Conservation (phyloP, 306 rosid genomes). For the Sindora glabra region DNA sequence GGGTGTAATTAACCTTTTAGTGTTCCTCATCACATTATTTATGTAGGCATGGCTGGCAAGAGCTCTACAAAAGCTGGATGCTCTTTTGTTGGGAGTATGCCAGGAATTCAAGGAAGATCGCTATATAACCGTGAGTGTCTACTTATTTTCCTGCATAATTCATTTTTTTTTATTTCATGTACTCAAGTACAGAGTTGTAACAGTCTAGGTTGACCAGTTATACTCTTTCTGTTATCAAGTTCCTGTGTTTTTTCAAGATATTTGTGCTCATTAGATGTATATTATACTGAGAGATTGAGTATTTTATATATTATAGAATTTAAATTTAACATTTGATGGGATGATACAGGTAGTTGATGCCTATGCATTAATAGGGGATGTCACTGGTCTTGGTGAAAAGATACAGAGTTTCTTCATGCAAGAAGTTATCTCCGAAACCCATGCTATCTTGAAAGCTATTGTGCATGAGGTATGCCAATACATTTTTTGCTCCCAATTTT, state of each 20-base stretch:
- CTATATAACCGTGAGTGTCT: conserved; percentile 69
- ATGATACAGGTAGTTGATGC: conserved; percentile 86
- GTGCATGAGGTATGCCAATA: conserved; percentile 63
- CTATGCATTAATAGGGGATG: conserved; percentile 91
- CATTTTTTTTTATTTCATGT: conserved; percentile 15
- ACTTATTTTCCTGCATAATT: conserved; percentile 9
- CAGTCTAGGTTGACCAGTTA: conserved; percentile 1
- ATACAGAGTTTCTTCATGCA: conserved; percentile 99
- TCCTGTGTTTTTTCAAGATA: not conserved
- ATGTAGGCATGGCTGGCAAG: conserved; percentile 87
- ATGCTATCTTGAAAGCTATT: conserved; percentile 60
- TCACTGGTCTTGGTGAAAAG: conserved; percentile 94
- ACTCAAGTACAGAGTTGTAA: conserved; percentile 2
- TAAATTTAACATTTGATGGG: conserved; percentile 23
- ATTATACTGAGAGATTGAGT: not conserved
- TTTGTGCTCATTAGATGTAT: not conserved
- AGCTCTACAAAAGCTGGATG: conserved; percentile 91
- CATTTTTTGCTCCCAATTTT: not conserved
- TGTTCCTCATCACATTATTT: not conserved
- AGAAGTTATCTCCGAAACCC: conserved; percentile 95
- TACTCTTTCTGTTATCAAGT: not conserved
- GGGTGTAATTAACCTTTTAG: conserved; percentile 11
- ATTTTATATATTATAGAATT: not conserved
- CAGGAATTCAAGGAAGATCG: conserved; percentile 87
- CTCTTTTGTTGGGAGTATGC: conserved; percentile 87